Evolutionary conservation across 108 stramenopile genomes (phyloP).

Genomic region (Nannochloropsis granulata): DNA sequence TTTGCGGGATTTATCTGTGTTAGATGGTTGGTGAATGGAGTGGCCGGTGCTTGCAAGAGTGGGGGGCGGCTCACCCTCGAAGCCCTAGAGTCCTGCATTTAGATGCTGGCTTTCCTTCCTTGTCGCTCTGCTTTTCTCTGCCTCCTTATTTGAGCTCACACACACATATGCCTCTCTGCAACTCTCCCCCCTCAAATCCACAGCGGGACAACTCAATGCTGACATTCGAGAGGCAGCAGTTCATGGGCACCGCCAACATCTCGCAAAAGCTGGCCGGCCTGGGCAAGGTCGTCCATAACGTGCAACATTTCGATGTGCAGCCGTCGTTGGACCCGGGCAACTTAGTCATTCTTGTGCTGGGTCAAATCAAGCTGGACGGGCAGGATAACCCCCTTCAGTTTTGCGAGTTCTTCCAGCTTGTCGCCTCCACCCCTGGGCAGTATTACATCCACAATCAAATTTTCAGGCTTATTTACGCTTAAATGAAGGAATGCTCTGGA

Average conservation of each 20-base stretch:
- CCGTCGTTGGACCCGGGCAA: neutral
- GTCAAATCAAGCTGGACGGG: conserved; percentile 38
- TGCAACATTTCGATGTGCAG: neutral
- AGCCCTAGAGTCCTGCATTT: too few species aligned
- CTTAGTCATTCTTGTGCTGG: neutral
- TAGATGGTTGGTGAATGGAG: neutral
- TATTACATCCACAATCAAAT: conserved; percentile 87
- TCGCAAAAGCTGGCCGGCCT: neutral
- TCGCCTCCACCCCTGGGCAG: conserved; percentile 55
- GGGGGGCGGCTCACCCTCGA: too few species aligned
- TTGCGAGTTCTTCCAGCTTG: conserved; percentile 79
- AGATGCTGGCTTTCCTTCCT: too few species aligned
- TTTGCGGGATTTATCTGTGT: neutral
- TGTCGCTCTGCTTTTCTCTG: too few species aligned
- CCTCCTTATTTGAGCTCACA: too few species aligned
- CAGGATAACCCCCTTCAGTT: conserved; percentile 84
- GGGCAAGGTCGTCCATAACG: neutral
- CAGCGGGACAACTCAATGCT: neutral
- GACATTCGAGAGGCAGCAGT: neutral
- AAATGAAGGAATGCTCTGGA: neutral
- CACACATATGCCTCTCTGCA: too few species aligned
- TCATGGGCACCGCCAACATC: neutral
- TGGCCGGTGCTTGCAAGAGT: too few species aligned
- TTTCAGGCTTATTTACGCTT: conserved; percentile 78
- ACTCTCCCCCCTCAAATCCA: neutral